phyloP scores from a whole-genome alignment of 768 basidiomycete genomes.

The Kwoniella sp. region DNA sequence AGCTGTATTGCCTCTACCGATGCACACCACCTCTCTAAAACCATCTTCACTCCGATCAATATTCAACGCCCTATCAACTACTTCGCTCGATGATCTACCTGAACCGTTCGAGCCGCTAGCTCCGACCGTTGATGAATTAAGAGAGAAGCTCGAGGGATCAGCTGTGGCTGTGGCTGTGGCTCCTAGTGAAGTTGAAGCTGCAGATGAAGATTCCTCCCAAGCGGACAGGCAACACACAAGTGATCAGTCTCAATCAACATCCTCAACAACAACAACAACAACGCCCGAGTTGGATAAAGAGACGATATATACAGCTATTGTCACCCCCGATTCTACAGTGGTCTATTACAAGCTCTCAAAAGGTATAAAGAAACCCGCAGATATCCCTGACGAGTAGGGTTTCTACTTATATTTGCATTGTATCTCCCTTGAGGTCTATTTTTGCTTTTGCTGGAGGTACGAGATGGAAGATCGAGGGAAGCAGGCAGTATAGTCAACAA shows the following conservation, averaged over 20 bases:
- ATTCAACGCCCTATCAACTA: slow-evolving; percentile 28
- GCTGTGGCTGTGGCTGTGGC: too few species aligned
- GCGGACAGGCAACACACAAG: too few species aligned
- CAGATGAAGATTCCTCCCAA: too few species aligned
- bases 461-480: too few species aligned
- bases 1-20: slow-evolving; percentile 47
- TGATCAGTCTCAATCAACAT: not conserved
- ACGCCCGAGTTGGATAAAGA: slow-evolving; percentile 38
- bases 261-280: not conserved
- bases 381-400: slow-evolving; percentile 53
- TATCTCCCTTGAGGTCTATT: too few species aligned
- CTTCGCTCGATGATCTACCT: slow-evolving; percentile 21
- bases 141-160: not conserved
- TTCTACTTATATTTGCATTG: too few species aligned
- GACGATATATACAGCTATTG: slow-evolving; percentile 51
- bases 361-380: slow-evolving; percentile 55
- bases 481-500: too few species aligned
- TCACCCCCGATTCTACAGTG: slow-evolving; percentile 49
- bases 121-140: slow-evolving; percentile 25
- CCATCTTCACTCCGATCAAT: slow-evolving; percentile 46
- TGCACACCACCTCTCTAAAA: slow-evolving; percentile 48
- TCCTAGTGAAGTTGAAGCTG: too few species aligned
- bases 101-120: slow-evolving; percentile 29
- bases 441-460: too few species aligned
- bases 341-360: slow-evolving; percentile 54